Percentiles rank a stretch among this genome's conserved stretches.
Conservation (phyloP, 257 asterid genomes). For the Pogostemon cablin region DNA sequence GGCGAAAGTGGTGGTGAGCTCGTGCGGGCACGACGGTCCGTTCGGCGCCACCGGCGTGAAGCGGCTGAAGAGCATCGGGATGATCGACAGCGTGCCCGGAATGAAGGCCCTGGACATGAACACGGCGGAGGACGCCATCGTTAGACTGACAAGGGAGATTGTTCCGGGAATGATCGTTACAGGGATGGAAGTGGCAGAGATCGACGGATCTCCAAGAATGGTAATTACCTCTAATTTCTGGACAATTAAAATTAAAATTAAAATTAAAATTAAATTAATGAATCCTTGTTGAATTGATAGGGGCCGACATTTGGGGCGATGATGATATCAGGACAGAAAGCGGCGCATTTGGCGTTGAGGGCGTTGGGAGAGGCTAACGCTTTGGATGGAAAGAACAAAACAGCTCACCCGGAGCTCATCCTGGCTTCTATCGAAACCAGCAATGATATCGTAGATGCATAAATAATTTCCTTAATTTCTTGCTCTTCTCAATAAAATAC, state of each 20-base stretch:
- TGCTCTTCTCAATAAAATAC: too few species aligned
- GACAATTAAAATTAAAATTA: neutral
- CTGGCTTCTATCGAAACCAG: conserved; percentile 66
- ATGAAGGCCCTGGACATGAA: conserved; percentile 98
- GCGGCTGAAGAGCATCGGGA: conserved; percentile 83
- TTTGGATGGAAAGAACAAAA: conserved; percentile 44
- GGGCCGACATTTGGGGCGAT: conserved; percentile 94
- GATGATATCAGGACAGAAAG: conserved; percentile 93
- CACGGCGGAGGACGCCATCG: conserved; percentile 91
- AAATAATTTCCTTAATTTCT: neutral
- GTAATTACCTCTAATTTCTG: conserved; percentile 32
- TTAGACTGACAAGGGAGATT: conserved; percentile 76
- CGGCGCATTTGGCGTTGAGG: conserved; percentile 88
- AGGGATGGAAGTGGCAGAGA: conserved; percentile 97
- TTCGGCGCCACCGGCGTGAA: conserved; percentile 96
- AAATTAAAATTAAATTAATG: neutral
- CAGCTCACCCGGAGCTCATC: conserved; percentile 47
- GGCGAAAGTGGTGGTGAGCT: conserved; percentile 83
- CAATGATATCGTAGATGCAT: conserved; percentile 55
- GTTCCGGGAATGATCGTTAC: conserved; percentile 97
- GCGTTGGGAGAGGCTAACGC: conserved; percentile 74
- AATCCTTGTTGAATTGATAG: conserved; percentile 36
- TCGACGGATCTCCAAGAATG: conserved; percentile 95
- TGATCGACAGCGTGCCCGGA: conserved; percentile 87
- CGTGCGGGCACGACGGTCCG: conserved; percentile 97